phyloP scores from a whole-genome alignment of 495 filamentous ascomycete species.

The Annulohypoxylon bovei region DNA sequence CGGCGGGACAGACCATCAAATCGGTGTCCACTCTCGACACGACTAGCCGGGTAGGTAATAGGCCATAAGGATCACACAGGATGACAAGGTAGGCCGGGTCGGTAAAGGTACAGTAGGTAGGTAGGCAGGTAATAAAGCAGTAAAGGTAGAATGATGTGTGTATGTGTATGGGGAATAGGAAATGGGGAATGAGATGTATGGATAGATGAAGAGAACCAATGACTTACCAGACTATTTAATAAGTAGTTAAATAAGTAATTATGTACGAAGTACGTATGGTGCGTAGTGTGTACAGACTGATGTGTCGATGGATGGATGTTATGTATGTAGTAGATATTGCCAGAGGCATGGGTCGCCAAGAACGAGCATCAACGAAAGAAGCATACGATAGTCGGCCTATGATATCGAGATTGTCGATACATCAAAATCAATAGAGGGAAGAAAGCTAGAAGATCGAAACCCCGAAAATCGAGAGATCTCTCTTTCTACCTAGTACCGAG shows the following conservation, averaged over 20 bases:
- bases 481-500: not conserved
- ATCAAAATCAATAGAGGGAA: not conserved
- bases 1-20: constrained; percentile 49
- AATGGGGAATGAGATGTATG: not conserved
- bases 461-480: not conserved
- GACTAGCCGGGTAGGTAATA: constrained; percentile 40
- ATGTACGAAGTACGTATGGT: constrained; percentile 4
- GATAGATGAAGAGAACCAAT: constrained; percentile 15
- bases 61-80: constrained; percentile 27
- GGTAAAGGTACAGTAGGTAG: constrained; percentile 8
- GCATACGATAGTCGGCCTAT: constrained; percentile 41
- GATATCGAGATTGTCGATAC: constrained; percentile 36
- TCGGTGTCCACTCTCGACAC: constrained; percentile 46
- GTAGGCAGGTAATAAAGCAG: not conserved
- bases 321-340: constrained; percentile 8
- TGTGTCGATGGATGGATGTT: not conserved
- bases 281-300: constrained; percentile 5
- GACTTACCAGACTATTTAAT: constrained; percentile 18
- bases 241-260: constrained; percentile 11
- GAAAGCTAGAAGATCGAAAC: not conserved
- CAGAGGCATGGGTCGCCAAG: constrained; percentile 25
- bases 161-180: not conserved
- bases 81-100: constrained; percentile 18
- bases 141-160: not conserved
- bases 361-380: not conserved